A percentile compares a stretch with the other conserved stretches of the same genome.
Evolutionary conservation across 2,329 filamentous ascomycete genomes (phyloP).

Genomic region (Diplodia intermedia): DNA sequence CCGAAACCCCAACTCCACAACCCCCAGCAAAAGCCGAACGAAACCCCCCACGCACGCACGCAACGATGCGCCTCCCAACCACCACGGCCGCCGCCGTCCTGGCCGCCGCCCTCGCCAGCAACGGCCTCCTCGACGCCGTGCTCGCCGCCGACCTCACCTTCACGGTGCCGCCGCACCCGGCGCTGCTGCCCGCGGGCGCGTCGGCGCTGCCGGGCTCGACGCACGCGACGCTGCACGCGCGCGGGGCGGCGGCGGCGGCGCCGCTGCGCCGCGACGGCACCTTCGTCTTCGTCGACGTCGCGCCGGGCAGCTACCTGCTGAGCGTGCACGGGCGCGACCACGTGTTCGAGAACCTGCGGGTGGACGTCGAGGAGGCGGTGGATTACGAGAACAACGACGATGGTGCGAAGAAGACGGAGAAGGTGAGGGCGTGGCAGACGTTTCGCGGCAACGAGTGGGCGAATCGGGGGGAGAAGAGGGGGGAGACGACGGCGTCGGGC

Average conservation of each 20-base stretch:
- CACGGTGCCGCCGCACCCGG: slow-evolving; percentile 34
- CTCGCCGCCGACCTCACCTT: slow-evolving; percentile 29
- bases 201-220: slow-evolving; percentile 54
- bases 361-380: slow-evolving; percentile 67
- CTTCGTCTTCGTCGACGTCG: slow-evolving; percentile 78
- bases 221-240: slow-evolving; percentile 69
- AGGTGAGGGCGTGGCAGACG: slow-evolving; percentile 78
- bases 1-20: background rate
- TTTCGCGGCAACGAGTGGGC: slow-evolving; percentile 89
- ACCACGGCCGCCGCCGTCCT: background rate
- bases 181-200: slow-evolving; percentile 19
- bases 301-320: slow-evolving; percentile 76
- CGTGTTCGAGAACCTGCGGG: slow-evolving; percentile 77
- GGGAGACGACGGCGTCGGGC: slow-evolving; percentile 47
- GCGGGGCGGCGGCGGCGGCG: slow-evolving; percentile 59
- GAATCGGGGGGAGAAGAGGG: slow-evolving; percentile 74
- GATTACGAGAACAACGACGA: slow-evolving; percentile 33
- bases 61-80: slow-evolving; percentile 5
- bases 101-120: background rate
- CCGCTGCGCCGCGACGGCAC: slow-evolving; percentile 72
- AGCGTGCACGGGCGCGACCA: slow-evolving; percentile 79
- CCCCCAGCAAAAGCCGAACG: background rate
- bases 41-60: too few relatives aligned
- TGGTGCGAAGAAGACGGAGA: slow-evolving; percentile 40
- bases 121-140: background rate